Conservation (phyloP, 2,329 filamentous ascomycete species). For the Hirsutella rhossiliensis region DNA sequence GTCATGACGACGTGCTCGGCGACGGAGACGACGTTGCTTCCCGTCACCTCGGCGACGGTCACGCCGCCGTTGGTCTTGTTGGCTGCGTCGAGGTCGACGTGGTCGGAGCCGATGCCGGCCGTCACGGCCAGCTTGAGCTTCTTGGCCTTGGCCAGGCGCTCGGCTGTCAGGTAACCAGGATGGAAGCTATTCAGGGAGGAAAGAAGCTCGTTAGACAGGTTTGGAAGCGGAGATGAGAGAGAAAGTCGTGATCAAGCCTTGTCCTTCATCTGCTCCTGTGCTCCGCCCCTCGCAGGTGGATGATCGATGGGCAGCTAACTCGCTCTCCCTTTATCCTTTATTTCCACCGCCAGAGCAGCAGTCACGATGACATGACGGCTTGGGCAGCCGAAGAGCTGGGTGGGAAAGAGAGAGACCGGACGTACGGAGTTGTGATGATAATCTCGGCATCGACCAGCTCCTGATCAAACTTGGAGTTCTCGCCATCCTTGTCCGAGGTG, state of each 20-base stretch:
- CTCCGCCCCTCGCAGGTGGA: no score
- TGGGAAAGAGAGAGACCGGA: background rate
- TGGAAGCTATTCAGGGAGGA: conserved; percentile 69
- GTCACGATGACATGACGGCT: no score
- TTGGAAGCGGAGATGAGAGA: no score
- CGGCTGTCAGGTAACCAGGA: conserved; percentile 91
- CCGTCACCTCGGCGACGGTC: conserved; percentile 95
- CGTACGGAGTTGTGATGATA: conserved; percentile 96
- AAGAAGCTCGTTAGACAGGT: background rate
- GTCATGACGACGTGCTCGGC: conserved; percentile 99
- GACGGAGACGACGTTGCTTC: conserved; percentile 96
- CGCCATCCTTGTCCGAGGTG: conserved; percentile 94
- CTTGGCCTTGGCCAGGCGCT: conserved; percentile 95
- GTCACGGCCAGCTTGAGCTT: conserved; percentile 97
- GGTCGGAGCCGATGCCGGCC: conserved; percentile 95
- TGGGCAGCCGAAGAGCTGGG: no score
- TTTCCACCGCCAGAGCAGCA: no score
- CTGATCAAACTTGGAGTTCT: conserved; percentile 85
- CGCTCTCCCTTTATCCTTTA: no score
- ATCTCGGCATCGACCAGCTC: conserved; percentile 94
- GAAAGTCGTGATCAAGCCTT: no score
- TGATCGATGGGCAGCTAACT: no score
- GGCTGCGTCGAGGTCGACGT: conserved; percentile 91
- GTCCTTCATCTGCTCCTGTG: no score
- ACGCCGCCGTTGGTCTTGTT: conserved; percentile 98